phyloP scores from a whole-genome alignment of 306 rosid genomes.

The Glycine latifolia region DNA sequence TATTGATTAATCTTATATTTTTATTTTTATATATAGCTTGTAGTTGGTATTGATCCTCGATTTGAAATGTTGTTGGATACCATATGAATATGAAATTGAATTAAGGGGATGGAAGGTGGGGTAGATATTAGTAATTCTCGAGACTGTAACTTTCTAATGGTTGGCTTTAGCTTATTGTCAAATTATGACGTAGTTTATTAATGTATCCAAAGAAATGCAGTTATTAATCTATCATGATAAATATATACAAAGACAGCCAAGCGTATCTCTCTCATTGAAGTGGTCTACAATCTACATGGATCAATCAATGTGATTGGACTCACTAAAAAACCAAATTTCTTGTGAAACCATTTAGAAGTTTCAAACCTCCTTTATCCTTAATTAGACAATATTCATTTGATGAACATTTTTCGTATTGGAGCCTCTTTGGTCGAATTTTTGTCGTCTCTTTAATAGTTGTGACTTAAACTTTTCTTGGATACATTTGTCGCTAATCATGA shows the following conservation, averaged over 20 bases:
- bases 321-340: neutral
- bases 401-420: too few species aligned
- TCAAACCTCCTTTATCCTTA: neutral
- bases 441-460: neutral
- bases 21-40: neutral
- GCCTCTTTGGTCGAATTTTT: neutral
- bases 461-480: neutral
- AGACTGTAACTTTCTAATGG: neutral
- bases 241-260: neutral
- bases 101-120: slow-evolving; percentile 16
- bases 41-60: slow-evolving; percentile 9
- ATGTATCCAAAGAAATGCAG: neutral
- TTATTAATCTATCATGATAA: neutral
- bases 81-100: slow-evolving; percentile 14
- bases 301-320: neutral
- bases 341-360: neutral
- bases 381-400: neutral
- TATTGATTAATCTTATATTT: slow-evolving; percentile 34
- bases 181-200: neutral
- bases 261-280: slow-evolving; percentile 8
- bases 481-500: neutral
- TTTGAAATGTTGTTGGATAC: slow-evolving; percentile 34
- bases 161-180: neutral
- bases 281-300: neutral
- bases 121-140: neutral